phyloP scores from a whole-genome alignment of 2,329 filamentous ascomycete species.

The Apiospora koreana region DNA sequence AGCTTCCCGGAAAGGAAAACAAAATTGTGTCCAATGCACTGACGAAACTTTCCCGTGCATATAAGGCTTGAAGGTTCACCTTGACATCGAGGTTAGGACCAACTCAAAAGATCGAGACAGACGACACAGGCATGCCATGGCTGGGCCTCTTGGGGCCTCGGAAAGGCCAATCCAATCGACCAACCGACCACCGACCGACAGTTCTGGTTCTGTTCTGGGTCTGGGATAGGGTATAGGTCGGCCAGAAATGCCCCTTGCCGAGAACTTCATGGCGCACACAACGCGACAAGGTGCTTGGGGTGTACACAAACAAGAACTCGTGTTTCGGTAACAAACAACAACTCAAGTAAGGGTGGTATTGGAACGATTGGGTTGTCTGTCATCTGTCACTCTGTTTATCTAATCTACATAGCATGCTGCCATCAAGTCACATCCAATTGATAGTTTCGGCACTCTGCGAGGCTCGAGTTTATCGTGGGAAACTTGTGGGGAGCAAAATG shows the following conservation, averaged over 20 bases:
- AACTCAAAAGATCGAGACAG: background rate
- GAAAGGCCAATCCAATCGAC: too few species aligned
- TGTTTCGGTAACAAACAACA: background rate
- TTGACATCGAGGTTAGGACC: background rate
- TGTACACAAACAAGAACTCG: slow-evolving; percentile 3
- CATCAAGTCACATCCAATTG: background rate
- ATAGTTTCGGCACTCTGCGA: background rate
- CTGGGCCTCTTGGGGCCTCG: background rate
- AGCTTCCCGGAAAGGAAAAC: background rate
- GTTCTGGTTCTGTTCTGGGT: background rate
- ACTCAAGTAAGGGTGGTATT: background rate
- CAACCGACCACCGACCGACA: too few species aligned
- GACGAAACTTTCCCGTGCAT: background rate
- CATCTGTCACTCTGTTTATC: background rate
- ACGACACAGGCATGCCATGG: background rate
- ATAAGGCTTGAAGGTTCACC: background rate
- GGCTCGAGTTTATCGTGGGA: background rate
- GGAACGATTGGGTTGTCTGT: background rate
- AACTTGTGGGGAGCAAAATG: background rate
- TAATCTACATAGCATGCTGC: too few species aligned
- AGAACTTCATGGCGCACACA: background rate
- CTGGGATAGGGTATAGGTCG: background rate
- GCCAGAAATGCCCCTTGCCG: background rate
- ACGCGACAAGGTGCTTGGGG: background rate
- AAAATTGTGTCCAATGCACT: background rate